phyloP scores from a whole-genome alignment of 2,329 filamentous ascomycete genomes.

The Paradendryphiella salina region DNA sequence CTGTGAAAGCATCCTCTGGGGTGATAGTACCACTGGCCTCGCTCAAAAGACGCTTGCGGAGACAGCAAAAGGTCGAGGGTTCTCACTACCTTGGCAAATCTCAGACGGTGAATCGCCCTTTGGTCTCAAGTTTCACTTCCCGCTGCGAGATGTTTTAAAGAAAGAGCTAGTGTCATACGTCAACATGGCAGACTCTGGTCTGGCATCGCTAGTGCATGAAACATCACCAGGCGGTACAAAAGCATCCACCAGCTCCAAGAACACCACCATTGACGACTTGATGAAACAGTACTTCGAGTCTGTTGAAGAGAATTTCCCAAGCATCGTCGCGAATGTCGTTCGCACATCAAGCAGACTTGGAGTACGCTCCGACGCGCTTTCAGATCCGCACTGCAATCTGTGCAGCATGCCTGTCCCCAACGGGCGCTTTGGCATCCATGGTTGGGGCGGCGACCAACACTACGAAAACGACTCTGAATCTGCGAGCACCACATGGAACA shows the following conservation, averaged over 20 bases:
- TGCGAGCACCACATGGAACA: conserved; percentile 22
- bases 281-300: conserved; percentile 86
- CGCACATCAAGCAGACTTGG: conserved; percentile 84
- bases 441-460: conserved; percentile 61
- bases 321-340: conserved; percentile 93
- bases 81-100: conserved; percentile 77
- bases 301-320: conserved; percentile 83
- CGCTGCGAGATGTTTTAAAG: conserved; percentile 80
- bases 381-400: conserved; percentile 59
- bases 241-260: conserved; percentile 65
- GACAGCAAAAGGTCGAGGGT: conserved; percentile 88
- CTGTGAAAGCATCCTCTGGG: conserved; percentile 76
- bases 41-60: conserved; percentile 84
- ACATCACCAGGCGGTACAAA: conserved; percentile 29
- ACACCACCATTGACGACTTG: conserved; percentile 86
- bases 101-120: conserved; percentile 70
- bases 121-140: conserved; percentile 70
- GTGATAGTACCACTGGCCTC: conserved; percentile 83
- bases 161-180: conserved; percentile 75
- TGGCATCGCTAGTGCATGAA: conserved; percentile 50
- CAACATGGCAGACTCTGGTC: conserved; percentile 55
- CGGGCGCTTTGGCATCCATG: conserved; percentile 65
- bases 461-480: conserved; percentile 31
- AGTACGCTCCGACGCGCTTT: conserved; percentile 44
- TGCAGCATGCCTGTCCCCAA: conserved; percentile 70